Conservation (phyloP, 2,329 filamentous ascomycete species). For the Pyrenochaeta sp. region DNA sequence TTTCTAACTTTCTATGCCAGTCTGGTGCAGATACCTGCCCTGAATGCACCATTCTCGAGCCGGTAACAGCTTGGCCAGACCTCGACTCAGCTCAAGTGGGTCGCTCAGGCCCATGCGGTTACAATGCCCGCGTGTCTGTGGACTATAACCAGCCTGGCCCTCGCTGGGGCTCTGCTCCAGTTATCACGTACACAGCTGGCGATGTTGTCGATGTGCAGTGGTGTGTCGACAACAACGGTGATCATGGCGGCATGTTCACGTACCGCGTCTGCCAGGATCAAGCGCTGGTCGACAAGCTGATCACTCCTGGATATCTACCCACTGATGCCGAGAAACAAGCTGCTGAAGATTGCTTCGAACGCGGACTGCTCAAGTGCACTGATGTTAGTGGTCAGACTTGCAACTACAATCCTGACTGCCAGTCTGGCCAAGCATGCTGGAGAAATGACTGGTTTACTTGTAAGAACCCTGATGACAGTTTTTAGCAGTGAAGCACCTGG, state of each 20-base stretch:
- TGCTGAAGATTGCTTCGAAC: conserved; percentile 41
- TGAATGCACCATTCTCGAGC: conserved; percentile 45
- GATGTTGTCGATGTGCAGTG: conserved; percentile 42
- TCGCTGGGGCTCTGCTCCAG: conserved; percentile 36
- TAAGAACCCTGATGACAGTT: too few relatives aligned
- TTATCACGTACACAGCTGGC: conserved; percentile 39
- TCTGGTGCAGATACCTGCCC: conserved; percentile 42
- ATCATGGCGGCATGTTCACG: conserved; percentile 45
- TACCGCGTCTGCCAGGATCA: conserved; percentile 46
- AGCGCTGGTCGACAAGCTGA: conserved; percentile 38
- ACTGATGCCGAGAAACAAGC: conserved; percentile 44
- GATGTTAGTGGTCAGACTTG: conserved; percentile 41
- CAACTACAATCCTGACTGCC: conserved; percentile 39
- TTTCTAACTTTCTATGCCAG: conserved; percentile 2
- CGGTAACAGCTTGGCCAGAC: conserved; percentile 43
- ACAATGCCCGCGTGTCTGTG: conserved; percentile 44
- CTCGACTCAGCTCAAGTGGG: conserved; percentile 36
- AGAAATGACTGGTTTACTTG: conserved; percentile 47
- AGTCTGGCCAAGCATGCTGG: conserved; percentile 38
- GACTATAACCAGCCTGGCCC: conserved; percentile 45
- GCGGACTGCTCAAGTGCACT: conserved; percentile 38
- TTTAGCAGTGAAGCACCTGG: too few relatives aligned
- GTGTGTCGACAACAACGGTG: conserved; percentile 45
- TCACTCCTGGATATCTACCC: conserved; percentile 40
- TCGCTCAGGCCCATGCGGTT: conserved; percentile 43